Conservation (phyloP, 1,284 basidiomycete species). For the Neolentinus lepideus region DNA sequence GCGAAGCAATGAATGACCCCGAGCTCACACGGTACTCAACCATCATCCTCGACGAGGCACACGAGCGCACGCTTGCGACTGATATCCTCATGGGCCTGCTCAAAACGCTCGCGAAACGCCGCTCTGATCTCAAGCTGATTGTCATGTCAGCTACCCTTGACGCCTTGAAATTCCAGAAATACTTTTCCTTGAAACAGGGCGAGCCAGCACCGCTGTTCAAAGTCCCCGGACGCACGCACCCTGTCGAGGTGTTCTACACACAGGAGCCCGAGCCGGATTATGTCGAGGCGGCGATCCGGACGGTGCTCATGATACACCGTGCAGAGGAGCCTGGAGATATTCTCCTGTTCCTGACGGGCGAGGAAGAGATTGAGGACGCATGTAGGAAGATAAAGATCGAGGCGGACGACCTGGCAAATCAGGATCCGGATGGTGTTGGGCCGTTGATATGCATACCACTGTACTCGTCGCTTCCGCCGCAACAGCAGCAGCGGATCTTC, state of each 20-base stretch:
- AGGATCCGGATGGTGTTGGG: conserved; percentile 74
- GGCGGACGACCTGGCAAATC: conserved; percentile 71
- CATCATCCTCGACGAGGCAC: conserved; percentile 97
- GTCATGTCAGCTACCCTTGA: conserved; percentile 99
- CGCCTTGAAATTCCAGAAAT: conserved; percentile 94
- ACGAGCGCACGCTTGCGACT: conserved; percentile 96
- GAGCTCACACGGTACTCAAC: conserved; percentile 88
- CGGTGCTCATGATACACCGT: conserved; percentile 96
- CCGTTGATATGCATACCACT: conserved; percentile 87
- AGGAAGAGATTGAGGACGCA: conserved; percentile 98
- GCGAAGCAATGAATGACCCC: conserved; percentile 97
- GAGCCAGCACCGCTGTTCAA: conserved; percentile 82
- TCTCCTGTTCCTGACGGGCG: conserved; percentile 93
- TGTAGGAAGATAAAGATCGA: conserved; percentile 92
- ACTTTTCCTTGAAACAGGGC: conserved; percentile 62
- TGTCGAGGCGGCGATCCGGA: conserved; percentile 94
- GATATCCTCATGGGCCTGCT: conserved; percentile 97
- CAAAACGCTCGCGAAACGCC: conserved; percentile 70
- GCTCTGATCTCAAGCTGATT: conserved; percentile 92
- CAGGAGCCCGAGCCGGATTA: conserved; percentile 96
- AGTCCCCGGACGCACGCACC: conserved; percentile 94
- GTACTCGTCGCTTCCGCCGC: conserved; percentile 89
- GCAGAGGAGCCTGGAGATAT: conserved; percentile 94
- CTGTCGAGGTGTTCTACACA: conserved; percentile 95
- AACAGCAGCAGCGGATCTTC: conserved; percentile 95